These are phyloP conservation scores for Marasmius tenuissimus DNA, from an alignment of 1,284 basidiomycete genomes.

Conservation along the genomic window DNA sequence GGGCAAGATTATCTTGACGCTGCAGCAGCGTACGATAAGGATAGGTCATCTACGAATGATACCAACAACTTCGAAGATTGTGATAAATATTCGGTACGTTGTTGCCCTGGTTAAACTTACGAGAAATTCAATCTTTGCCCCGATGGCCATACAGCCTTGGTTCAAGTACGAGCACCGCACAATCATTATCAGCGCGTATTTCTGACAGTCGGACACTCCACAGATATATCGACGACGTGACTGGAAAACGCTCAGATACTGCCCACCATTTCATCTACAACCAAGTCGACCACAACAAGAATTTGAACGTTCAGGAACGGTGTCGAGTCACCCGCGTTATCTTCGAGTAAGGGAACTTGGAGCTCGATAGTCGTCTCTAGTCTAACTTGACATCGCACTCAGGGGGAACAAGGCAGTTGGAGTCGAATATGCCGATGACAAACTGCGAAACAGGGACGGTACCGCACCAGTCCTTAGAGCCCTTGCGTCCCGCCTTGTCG, in stretches of 20 bases:
- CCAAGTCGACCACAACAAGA: slow-evolving; percentile 36
- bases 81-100: slow-evolving; percentile 46
- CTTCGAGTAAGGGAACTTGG: slow-evolving; percentile 38
- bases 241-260: slow-evolving; percentile 57
- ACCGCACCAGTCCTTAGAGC: slow-evolving; percentile 22
- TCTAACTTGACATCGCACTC: background rate
- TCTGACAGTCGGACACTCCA: background rate
- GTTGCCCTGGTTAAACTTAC: background rate
- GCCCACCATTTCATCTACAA: slow-evolving; percentile 61
- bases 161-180: slow-evolving; percentile 13
- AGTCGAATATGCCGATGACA: slow-evolving; percentile 51
- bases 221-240: slow-evolving; percentile 51
- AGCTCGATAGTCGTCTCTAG: background rate
- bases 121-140: background rate
- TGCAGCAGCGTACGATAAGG: slow-evolving; percentile 44
- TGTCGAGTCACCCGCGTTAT: slow-evolving; percentile 46
- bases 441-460: background rate
- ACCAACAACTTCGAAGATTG: slow-evolving; percentile 39
- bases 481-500: slow-evolving; percentile 42
- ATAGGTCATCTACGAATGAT: slow-evolving; percentile 39
- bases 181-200: background rate
- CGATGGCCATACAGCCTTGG: slow-evolving; percentile 11
- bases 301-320: slow-evolving; percentile 38
- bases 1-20: slow-evolving; percentile 47
- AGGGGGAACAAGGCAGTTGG: slow-evolving; percentile 55